phyloP scores from a whole-genome alignment of 768 basidiomycete species.

The Tricholoma hemisulphureum region DNA sequence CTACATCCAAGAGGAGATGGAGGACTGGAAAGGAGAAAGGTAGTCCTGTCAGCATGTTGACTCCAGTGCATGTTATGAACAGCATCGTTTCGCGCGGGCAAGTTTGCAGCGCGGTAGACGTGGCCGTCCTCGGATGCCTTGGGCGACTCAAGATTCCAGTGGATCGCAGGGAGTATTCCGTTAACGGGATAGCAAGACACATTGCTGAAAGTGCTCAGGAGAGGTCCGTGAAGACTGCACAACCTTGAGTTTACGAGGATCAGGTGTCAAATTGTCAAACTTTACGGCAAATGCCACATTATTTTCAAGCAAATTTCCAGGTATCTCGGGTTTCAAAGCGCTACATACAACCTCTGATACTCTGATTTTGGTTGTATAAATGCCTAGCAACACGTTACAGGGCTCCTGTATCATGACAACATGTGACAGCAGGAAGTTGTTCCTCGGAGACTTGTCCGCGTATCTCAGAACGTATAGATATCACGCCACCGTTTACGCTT shows the following conservation, averaged over 20 bases:
- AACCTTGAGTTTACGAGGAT: background rate
- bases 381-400: too few relatives aligned
- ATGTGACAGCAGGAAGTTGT: background rate
- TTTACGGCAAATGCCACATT: too few relatives aligned
- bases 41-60: constrained; percentile 29
- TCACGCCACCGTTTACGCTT: too few relatives aligned
- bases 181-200: background rate
- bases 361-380: too few relatives aligned
- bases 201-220: background rate
- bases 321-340: too few relatives aligned
- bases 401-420: background rate
- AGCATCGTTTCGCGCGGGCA: constrained; percentile 34
- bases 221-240: constrained; percentile 13
- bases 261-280: background rate
- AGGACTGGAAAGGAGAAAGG: constrained; percentile 13
- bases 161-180: background rate
- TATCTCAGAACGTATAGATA: background rate
- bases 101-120: constrained; percentile 12
- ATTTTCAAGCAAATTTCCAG: background rate
- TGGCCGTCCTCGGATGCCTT: constrained; percentile 29
- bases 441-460: background rate
- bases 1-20: constrained; percentile 17
- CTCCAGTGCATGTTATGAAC: constrained; percentile 44
- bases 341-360: too few relatives aligned
- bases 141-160: constrained; percentile 27